phyloP scores from a whole-genome alignment of 2,329 filamentous ascomycete genomes.

The Periconia sp. region DNA sequence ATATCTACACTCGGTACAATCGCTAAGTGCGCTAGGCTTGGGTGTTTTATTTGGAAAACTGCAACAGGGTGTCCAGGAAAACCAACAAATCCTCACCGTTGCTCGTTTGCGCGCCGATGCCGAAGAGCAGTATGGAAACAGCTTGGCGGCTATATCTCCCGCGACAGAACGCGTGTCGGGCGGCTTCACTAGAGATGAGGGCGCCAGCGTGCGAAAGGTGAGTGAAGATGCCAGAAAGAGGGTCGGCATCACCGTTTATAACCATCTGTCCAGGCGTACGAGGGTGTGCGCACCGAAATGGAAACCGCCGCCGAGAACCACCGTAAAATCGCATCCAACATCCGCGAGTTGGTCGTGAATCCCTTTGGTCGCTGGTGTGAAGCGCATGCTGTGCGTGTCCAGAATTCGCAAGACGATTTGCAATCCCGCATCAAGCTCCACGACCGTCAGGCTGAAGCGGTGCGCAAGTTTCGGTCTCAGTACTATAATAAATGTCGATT shows the following conservation, averaged over 20 bases:
- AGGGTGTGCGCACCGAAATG: conserved; percentile 91
- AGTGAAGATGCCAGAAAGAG: conserved; percentile 15
- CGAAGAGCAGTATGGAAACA: conserved; percentile 84
- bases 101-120: conserved; percentile 94
- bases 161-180: conserved; percentile 78
- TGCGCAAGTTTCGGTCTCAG: conserved; percentile 90
- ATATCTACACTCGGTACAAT: background rate
- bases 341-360: conserved; percentile 90
- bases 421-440: conserved; percentile 89
- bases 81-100: conserved; percentile 89
- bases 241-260: conserved; percentile 17
- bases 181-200: conserved; percentile 89
- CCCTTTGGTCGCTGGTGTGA: conserved; percentile 97
- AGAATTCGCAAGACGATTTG: conserved; percentile 92
- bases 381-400: conserved; percentile 85
- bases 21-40: conserved; percentile 57
- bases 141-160: conserved; percentile 78
- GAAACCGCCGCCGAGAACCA: conserved; percentile 85
- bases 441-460: conserved; percentile 84
- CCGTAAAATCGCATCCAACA: conserved; percentile 93
- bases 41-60: conserved; percentile 95
- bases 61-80: conserved; percentile 92
- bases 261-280: conserved; percentile 73
- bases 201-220: conserved; percentile 94
- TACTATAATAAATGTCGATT: conserved; percentile 99